Evolutionary conservation across 2,329 filamentous ascomycete genomes (phyloP).

Genomic region (Chrysosporium keratinophilum): DNA sequence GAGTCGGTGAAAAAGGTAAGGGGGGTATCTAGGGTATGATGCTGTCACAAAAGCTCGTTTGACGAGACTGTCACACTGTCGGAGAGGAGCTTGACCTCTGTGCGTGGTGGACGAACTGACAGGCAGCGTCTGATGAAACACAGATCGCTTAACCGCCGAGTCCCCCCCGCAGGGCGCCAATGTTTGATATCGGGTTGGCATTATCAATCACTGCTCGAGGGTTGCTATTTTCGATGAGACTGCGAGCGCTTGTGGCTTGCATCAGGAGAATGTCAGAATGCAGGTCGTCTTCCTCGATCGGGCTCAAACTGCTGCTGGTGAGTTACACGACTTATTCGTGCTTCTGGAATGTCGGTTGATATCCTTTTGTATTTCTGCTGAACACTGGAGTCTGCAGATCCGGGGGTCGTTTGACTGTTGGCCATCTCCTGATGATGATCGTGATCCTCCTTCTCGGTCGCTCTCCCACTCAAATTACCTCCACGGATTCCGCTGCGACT

Average conservation of each 20-base stretch:
- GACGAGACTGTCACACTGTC: neutral
- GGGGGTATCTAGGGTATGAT: too few species aligned
- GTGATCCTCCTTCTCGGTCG: neutral
- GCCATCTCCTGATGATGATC: neutral
- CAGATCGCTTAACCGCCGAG: neutral
- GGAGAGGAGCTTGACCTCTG: neutral
- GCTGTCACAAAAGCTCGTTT: neutral
- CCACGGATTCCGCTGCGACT: neutral
- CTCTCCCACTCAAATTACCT: neutral
- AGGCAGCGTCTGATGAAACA: neutral
- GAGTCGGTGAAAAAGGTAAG: too few species aligned
- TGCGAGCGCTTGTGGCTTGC: neutral
- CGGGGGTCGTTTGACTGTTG: neutral
- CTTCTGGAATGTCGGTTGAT: neutral
- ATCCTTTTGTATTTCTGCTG: neutral
- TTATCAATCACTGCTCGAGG: neutral
- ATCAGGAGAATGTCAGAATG: neutral
- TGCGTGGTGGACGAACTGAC: neutral
- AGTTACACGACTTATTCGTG: too few species aligned
- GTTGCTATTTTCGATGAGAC: neutral
- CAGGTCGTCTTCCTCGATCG: too few species aligned
- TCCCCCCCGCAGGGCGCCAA: neutral
- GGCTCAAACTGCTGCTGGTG: neutral
- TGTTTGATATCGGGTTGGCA: neutral
- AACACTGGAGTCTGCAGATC: neutral